phyloP scores from a whole-genome alignment of 2,329 filamentous ascomycete species.

The Fusarium haematococcum region DNA sequence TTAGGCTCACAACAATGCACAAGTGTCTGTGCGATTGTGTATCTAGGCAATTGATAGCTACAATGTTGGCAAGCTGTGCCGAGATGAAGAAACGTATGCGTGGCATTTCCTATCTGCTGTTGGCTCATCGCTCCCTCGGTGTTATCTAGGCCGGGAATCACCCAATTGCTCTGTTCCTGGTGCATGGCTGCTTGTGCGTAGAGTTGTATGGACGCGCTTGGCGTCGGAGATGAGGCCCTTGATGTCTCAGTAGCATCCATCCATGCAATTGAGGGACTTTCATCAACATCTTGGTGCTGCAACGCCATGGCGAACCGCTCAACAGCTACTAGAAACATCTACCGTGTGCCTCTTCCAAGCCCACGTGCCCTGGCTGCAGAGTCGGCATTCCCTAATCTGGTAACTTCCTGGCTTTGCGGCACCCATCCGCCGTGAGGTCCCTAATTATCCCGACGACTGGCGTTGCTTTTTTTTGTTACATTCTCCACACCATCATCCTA shows the following conservation, averaged over 20 bases:
- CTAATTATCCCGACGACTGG: slow-evolving; percentile 32
- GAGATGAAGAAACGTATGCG: background rate
- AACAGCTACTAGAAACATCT: background rate
- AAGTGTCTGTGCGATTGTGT: background rate
- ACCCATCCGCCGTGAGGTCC: slow-evolving; percentile 2
- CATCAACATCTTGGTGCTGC: background rate
- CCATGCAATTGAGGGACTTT: background rate
- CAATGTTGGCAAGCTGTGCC: background rate
- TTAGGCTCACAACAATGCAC: background rate
- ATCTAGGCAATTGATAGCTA: background rate
- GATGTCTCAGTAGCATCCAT: background rate
- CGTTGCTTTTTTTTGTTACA: background rate
- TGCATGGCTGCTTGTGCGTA: background rate
- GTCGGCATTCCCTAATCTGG: background rate
- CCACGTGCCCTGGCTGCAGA: background rate
- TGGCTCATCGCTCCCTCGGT: background rate
- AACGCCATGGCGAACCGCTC: background rate
- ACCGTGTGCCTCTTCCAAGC: background rate
- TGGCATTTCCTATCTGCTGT: background rate
- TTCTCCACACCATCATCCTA: background rate
- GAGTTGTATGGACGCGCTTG: background rate
- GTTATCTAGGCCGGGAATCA: background rate
- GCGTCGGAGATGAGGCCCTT: background rate
- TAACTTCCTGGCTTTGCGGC: background rate
- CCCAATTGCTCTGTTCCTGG: background rate